Percentiles rank a stretch among this genome's conserved stretches.
phyloP scores from a whole-genome alignment of 345 rosid species.

The Pelargonium nanum region DNA sequence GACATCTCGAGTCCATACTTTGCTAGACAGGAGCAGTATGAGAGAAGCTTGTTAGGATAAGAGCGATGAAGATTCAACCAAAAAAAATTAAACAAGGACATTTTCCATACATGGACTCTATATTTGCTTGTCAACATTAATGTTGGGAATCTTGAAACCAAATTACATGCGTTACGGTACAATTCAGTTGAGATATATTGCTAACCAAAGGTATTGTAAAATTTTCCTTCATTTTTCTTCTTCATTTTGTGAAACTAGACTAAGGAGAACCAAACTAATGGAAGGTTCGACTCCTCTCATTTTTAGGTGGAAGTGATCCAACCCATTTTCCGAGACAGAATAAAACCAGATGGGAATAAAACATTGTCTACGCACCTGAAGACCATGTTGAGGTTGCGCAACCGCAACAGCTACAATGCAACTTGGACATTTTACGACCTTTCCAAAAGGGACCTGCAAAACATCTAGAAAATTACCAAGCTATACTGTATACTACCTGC shows the following conservation, averaged over 20 bases:
- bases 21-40: no score
- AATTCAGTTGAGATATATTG: no score
- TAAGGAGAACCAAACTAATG: not conserved
- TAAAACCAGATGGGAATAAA: not conserved
- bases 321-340: not conserved
- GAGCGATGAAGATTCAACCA: no score
- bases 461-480: not conserved
- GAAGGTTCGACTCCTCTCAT: not conserved
- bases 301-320: not conserved
- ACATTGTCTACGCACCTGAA: slow-evolving; percentile 43
- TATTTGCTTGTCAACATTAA: no score
- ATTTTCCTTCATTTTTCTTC: no score
- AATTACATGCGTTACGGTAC: no score
- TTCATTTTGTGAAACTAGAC: not conserved
- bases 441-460: slow-evolving; percentile 84
- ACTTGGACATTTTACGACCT: slow-evolving; percentile 81
- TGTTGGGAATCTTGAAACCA: no score
- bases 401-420: slow-evolving; percentile 74
- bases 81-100: no score
- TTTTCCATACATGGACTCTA: no score
- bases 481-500: not conserved
- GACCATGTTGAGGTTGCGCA: slow-evolving; percentile 83
- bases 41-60: no score
- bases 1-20: no score
- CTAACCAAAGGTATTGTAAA: no score